Base-by-base conservation (phyloP, 2,329 filamentous ascomycete species). In the Beauveria rudraprayagi region DNA sequence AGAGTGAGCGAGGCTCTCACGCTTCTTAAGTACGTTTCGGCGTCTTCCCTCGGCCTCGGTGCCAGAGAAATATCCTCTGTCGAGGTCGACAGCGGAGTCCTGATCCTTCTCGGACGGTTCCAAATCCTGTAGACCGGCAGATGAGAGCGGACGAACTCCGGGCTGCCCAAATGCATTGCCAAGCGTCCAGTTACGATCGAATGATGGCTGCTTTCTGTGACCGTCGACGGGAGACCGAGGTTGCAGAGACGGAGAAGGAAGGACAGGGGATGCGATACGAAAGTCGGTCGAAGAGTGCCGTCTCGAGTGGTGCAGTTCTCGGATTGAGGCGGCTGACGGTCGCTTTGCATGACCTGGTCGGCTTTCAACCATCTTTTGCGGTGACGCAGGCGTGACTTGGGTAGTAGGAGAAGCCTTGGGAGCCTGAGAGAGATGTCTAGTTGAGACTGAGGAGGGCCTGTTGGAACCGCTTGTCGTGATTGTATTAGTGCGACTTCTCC, bases 31-130 rank as follows among this genome's bases (percentile, higher is more conserved):
- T 52, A 94, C 80, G 70, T 91, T 95, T 51, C 90, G 84, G 67
- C 84, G 86, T 62, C 88, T 85, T 48, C 83, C 83, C 65, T 97
- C 92, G 11, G 86, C 79, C 69, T 97, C 93, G 17, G 89, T 89
- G 3, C 92, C 91, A 8, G 93, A 97, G 70, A 97, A 96, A 73
- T 97, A 97, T 26, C 92, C 93, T 41, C 91, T 84, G 68, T 97
- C 94, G 17, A 91, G 73, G 63, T 95, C 90, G 26, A 78, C 73
- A 17, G 76, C 75, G 9, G 78, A 78, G 62, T 83, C 80, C 64
- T 77, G 77, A 14, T 76, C 71, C 16, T 73, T 67, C 17, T 75
- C 75, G 1, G 76, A 75, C 24, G 69, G 69, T 24, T 73, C 71
- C 54, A 75, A 67, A 58, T 83, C 80, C 34, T 80, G 77, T 37